These are phyloP conservation scores for Rhodotorula paludigena DNA, from an alignment of 768 basidiomycete species.

Conservation along the genomic window DNA sequence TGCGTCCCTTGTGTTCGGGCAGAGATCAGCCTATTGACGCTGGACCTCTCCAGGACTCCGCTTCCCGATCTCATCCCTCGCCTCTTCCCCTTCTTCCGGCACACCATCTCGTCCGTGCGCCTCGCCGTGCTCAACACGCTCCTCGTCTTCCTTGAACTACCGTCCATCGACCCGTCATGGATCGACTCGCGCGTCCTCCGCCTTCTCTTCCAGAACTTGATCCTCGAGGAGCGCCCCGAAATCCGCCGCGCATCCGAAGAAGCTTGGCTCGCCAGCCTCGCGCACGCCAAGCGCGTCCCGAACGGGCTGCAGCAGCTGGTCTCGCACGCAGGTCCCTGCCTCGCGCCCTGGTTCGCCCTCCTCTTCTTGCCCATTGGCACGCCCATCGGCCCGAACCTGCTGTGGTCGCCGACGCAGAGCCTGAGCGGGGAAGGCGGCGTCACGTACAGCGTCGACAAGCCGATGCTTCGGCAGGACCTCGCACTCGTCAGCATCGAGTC, in stretches of 20 bases:
- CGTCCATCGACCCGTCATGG: slow-evolving; percentile 69
- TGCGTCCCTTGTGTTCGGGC: slow-evolving; percentile 50
- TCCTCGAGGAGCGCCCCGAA: slow-evolving; percentile 83
- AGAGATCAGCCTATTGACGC: neutral
- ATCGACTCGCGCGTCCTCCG: slow-evolving; percentile 68
- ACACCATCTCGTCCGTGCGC: slow-evolving; percentile 88
- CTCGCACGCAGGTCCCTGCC: neutral
- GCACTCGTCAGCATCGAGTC: slow-evolving; percentile 71
- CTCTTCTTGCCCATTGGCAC: slow-evolving; percentile 85
- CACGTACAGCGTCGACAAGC: slow-evolving; percentile 89
- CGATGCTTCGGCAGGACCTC: slow-evolving; percentile 84
- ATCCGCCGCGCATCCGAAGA: slow-evolving; percentile 67
- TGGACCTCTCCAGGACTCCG: slow-evolving; percentile 57
- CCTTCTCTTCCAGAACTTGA: slow-evolving; percentile 85
- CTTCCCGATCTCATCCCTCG: slow-evolving; percentile 77
- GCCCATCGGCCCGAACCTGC: slow-evolving; percentile 63
- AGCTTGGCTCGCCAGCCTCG: slow-evolving; percentile 63
- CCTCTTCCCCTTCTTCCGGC: slow-evolving; percentile 92
- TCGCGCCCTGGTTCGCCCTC: slow-evolving; percentile 67
- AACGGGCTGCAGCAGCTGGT: neutral
- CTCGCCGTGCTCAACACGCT: slow-evolving; percentile 86
- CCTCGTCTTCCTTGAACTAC: slow-evolving; percentile 73
- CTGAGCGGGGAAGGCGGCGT: slow-evolving; percentile 52
- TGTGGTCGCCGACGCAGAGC: slow-evolving; percentile 56
- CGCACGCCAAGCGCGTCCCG: neutral